Evolutionary conservation across 2,329 filamentous ascomycete genomes (phyloP).

Genomic region (Madurella mycetomatis): DNA sequence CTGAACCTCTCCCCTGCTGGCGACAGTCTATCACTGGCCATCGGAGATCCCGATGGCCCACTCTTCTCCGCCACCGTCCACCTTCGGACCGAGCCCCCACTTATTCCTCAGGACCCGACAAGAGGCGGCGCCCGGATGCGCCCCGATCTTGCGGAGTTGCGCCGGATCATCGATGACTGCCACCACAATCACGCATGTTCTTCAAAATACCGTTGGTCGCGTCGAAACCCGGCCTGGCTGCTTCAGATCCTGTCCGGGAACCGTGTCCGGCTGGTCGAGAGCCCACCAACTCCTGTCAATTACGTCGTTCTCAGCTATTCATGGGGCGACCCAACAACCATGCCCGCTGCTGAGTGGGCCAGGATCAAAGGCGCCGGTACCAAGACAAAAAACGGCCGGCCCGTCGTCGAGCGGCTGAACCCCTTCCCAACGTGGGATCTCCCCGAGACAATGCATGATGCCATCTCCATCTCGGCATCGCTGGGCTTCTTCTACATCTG

Average conservation of each 20-base stretch:
- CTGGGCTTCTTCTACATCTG: constrained; percentile 25
- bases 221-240: constrained; percentile 26
- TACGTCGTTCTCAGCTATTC: constrained; percentile 29
- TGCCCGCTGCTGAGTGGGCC: constrained; percentile 24
- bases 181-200: constrained; percentile 24
- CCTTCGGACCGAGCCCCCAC: constrained; percentile 4
- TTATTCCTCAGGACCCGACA: not conserved
- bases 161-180: constrained; percentile 21
- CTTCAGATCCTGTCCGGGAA: constrained; percentile 20
- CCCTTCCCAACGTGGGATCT: constrained; percentile 18
- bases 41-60: constrained; percentile 8
- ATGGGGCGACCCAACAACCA: constrained; percentile 25
- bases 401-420: constrained; percentile 22
- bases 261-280: constrained; percentile 16
- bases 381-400: constrained; percentile 22
- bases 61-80: constrained; percentile 19
- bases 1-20: constrained; percentile 14
- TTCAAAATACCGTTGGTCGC: constrained; percentile 26
- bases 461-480: constrained; percentile 20
- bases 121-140: constrained; percentile 10
- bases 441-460: constrained; percentile 26
- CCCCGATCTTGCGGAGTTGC: constrained; percentile 18
- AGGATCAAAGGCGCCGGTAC: constrained; percentile 25
- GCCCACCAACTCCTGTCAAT: constrained; percentile 14
- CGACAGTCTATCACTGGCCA: constrained; percentile 16